A percentile compares a stretch with the other conserved stretches of the same genome.
Evolutionary conservation across 129 eudicot species (phyloP).

Genomic region (Artemisia tridentata): DNA sequence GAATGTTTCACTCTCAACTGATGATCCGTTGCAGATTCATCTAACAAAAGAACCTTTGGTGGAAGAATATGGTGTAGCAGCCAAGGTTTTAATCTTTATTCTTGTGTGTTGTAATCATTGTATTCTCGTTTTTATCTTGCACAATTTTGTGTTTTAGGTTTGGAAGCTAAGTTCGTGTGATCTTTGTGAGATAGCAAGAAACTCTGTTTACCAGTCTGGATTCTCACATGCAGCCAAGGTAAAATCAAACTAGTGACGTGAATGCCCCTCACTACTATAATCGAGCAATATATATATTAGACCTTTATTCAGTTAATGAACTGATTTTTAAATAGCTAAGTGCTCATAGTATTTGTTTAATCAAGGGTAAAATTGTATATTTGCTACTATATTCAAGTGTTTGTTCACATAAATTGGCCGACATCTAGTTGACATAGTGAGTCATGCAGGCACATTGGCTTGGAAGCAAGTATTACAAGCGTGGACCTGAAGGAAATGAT

Average conservation of each 20-base stretch:
- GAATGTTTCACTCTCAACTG: slow-evolving; percentile 88
- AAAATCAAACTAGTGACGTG: not conserved
- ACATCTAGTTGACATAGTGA: not conserved
- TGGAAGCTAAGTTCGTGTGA: slow-evolving; percentile 99
- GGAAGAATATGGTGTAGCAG: slow-evolving; percentile 98
- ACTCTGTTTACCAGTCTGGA: slow-evolving; percentile 96
- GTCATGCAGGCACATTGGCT: slow-evolving; percentile 80
- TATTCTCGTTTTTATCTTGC: slow-evolving; percentile 10
- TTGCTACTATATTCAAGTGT: not conserved
- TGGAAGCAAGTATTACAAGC: slow-evolving; percentile 62
- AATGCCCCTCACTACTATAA: too few species aligned
- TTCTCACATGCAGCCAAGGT: slow-evolving; percentile 93
- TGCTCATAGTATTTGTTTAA: not conserved
- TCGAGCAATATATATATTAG: too few species aligned
- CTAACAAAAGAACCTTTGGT: slow-evolving; percentile 92
- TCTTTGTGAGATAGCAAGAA: slow-evolving; percentile 92
- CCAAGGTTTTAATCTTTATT: slow-evolving; percentile 53
- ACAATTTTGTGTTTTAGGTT: slow-evolving; percentile 42
- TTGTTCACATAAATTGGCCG: not conserved
- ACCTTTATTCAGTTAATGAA: too few species aligned
- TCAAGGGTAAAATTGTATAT: not conserved
- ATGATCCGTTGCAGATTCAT: slow-evolving; percentile 96
- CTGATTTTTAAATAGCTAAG: too few species aligned
- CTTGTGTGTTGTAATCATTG: slow-evolving; percentile 7
- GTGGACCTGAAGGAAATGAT: slow-evolving; percentile 86